Evolutionary conservation across 768 basidiomycete species (phyloP), one percentile per base, ranked within the genome.

Genomic region (Trametes elegans): DNA sequence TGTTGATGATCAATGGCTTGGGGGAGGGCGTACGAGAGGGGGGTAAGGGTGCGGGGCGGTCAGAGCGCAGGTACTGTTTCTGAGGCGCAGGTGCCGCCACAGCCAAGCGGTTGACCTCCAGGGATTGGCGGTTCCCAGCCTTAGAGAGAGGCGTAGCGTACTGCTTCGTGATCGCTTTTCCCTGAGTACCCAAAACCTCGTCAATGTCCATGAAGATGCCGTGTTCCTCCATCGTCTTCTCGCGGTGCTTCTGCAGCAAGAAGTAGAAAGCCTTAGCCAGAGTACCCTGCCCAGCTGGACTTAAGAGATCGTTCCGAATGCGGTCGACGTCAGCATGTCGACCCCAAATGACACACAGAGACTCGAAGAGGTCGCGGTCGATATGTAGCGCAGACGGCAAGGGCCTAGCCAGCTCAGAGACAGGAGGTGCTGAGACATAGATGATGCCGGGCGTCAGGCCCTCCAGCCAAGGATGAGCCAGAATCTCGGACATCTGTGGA

Each of bases 231-330:
- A 83, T 71, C 0, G 74, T 73, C 51, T 81, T 82, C 62, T 91
- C 85, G 55, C 88, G 82, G 64, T 92, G 89, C 68, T 81, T 81
- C 35, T 81, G 75, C 18, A 96, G 79, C 32, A 96, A 79, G 66
- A 87, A 92, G 66, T 94, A 96, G 70, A 94, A 93, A 0, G 89
- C 90, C 67, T 95, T 95, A 9, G 90, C 88, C 56, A 90, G 80
- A 8, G 82, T 80, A 11, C 88, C 88, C 47, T 80, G 74, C 18
- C 85, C 89, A 16, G 79, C 76, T 10, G 87, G 84, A 26, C 85
- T 81, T 59, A 88, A 80, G 6, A 92, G 74, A 63, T 91, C 89
- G 21, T 74, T 68, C 52, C 76, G 79, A 64, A 91, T 88, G 24
- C 66, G 68, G 14, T 81, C 76, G 13, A 74, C 55, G 55, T 88